Evolutionary conservation across 2,329 filamentous ascomycete genomes (phyloP).

Genomic region (Neospermospora avenae): DNA sequence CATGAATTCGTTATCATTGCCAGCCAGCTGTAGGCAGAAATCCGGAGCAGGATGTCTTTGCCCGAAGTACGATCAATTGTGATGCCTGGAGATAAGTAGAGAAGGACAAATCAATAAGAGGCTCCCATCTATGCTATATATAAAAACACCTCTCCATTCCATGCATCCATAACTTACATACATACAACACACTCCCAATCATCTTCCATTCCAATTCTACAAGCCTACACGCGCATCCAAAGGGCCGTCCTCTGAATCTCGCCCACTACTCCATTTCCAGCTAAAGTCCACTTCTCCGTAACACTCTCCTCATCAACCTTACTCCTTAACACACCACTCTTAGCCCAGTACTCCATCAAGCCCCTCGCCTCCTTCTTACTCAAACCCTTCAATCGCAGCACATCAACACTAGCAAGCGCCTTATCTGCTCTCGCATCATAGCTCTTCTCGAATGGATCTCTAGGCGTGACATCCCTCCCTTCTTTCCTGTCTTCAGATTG

Average conservation of each 20-base stretch:
- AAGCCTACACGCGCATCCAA: slow-evolving; percentile 33
- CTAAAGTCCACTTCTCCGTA: slow-evolving; percentile 78
- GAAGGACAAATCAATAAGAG: background rate
- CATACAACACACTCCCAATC: slow-evolving; percentile 6
- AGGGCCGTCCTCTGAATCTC: slow-evolving; percentile 73
- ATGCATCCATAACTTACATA: slow-evolving; percentile 1
- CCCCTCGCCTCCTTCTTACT: slow-evolving; percentile 70
- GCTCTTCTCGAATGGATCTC: slow-evolving; percentile 52
- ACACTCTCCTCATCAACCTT: slow-evolving; percentile 69
- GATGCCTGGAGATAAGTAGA: background rate
- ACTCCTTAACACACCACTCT: slow-evolving; percentile 73
- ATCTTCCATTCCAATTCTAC: background rate
- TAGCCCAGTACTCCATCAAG: slow-evolving; percentile 91
- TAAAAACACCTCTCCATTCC: slow-evolving; percentile 5
- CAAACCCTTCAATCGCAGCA: slow-evolving; percentile 63
- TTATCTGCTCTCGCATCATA: slow-evolving; percentile 58
- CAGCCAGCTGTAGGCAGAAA: background rate
- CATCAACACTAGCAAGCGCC: slow-evolving; percentile 47
- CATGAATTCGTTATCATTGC: too few relatives aligned
- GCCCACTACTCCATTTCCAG: slow-evolving; percentile 76
- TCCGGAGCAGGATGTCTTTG: background rate
- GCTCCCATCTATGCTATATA: slow-evolving; percentile 7
- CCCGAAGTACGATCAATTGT: background rate
- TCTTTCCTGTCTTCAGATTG: slow-evolving; percentile 41
- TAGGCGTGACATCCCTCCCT: slow-evolving; percentile 38